A percentile compares a stretch with the other conserved stretches of the same genome.
phyloP scores from a whole-genome alignment of 2,329 filamentous ascomycete genomes.

The Alternaria atra region DNA sequence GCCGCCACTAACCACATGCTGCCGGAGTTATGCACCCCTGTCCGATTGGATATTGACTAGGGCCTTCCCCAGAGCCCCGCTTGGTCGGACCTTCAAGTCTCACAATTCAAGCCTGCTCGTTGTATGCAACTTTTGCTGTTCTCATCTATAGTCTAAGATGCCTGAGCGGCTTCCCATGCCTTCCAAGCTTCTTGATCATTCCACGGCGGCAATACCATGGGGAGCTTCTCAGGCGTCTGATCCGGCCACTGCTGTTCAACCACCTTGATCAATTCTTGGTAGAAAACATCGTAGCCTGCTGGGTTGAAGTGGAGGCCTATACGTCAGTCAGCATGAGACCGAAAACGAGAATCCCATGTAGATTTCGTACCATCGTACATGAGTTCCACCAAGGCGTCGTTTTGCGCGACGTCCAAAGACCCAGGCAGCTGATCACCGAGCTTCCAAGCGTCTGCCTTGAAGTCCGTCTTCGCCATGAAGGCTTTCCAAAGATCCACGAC shows the following conservation, averaged over 20 bases:
- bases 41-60: slow-evolving; percentile 12
- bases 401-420: slow-evolving; percentile 65
- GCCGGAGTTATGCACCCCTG: slow-evolving; percentile 18
- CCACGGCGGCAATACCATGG: slow-evolving; percentile 65
- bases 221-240: slow-evolving; percentile 61
- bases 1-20: slow-evolving; percentile 18
- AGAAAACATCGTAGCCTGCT: slow-evolving; percentile 65
- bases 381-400: slow-evolving; percentile 62
- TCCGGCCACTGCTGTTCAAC: slow-evolving; percentile 65
- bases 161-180: slow-evolving; percentile 25
- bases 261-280: slow-evolving; percentile 61
- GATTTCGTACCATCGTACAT: slow-evolving; percentile 64
- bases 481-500: slow-evolving; percentile 83
- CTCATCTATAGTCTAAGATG: not conserved
- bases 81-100: not conserved
- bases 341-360: not conserved
- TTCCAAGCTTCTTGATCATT: slow-evolving; percentile 51
- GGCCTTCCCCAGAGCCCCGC: slow-evolving; percentile 9
- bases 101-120: not conserved
- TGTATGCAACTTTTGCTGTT: not conserved
- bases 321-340: slow-evolving; percentile 17
- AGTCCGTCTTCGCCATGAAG: slow-evolving; percentile 73
- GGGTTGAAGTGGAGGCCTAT: slow-evolving; percentile 67
- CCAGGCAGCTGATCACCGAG: slow-evolving; percentile 62
- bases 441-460: slow-evolving; percentile 52